These are phyloP conservation scores for Areca catechu DNA, from an alignment of 176 grass and related monocot species.

Conservation along the genomic window DNA sequence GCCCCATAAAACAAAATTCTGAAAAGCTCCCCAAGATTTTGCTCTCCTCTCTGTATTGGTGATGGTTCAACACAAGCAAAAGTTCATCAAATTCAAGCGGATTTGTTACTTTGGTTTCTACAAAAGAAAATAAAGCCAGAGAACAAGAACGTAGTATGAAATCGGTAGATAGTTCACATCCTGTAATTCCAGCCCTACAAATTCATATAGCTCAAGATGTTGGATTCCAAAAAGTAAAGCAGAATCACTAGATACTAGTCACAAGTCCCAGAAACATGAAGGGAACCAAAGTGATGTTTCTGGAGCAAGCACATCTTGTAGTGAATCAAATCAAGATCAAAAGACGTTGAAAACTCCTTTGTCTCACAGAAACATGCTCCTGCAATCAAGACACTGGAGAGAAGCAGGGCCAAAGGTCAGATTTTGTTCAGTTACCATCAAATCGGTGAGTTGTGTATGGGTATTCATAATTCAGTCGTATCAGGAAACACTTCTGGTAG, in stretches of 20 bases:
- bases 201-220: conserved; percentile 34
- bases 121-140: conserved; percentile 27
- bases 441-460: conserved; percentile 27
- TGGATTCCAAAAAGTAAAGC: conserved; percentile 6
- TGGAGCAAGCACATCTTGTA: conserved; percentile 27
- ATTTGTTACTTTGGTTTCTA: conserved; percentile 8
- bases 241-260: conserved; percentile 10
- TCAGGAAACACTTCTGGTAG: no score
- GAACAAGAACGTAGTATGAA: conserved; percentile 31
- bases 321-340: conserved; percentile 36
- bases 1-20: conserved; percentile 24
- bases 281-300: conserved; percentile 24
- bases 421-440: conserved; percentile 27
- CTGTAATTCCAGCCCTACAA: conserved; percentile 38
- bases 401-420: conserved; percentile 31
- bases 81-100: conserved; percentile 23
- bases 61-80: conserved; percentile 31
- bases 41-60: conserved; percentile 23
- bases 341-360: conserved; percentile 20
- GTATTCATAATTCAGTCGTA: not conserved
- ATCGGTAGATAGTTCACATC: conserved; percentile 38
- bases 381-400: conserved; percentile 16
- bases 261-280: conserved; percentile 1
- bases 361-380: conserved; percentile 21
- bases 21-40: conserved; percentile 24